Evolutionary conservation across 306 rosid species (phyloP).

Genomic region (Quercus dentata): DNA sequence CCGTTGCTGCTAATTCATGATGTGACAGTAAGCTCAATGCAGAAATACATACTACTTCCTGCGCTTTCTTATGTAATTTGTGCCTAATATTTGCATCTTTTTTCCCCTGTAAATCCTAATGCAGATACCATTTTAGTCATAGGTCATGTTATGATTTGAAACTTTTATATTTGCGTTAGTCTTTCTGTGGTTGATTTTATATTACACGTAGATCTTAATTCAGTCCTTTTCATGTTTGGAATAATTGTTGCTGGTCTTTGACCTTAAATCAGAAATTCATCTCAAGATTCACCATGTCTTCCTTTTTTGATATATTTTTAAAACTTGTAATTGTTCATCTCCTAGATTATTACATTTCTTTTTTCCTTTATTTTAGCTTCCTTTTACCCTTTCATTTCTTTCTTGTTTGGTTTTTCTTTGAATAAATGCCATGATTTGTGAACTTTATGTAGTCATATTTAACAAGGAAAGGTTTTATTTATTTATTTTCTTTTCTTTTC

Average conservation of each 20-base stretch:
- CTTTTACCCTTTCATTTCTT: conserved; percentile 2
- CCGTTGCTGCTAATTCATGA: too few species aligned
- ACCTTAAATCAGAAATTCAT: conserved; percentile 37
- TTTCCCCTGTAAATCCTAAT: too few species aligned
- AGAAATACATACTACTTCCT: too few species aligned
- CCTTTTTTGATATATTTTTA: background rate
- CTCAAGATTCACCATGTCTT: conserved; percentile 27
- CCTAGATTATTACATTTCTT: background rate
- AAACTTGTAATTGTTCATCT: conserved; percentile 8
- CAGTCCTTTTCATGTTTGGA: background rate
- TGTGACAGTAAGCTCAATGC: too few species aligned
- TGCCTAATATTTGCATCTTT: too few species aligned
- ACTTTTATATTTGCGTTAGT: background rate
- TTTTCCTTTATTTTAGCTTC: background rate
- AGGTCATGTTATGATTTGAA: conserved; percentile 8
- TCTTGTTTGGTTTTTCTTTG: too few species aligned
- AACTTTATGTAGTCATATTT: too few species aligned
- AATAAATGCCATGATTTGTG: too few species aligned
- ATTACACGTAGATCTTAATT: background rate
- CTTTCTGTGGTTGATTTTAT: conserved; percentile 20
- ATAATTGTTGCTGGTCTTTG: conserved; percentile 36
- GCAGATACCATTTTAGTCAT: background rate
- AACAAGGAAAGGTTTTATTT: background rate
- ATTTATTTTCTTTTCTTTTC: background rate
- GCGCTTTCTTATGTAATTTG: too few species aligned